Percentiles rank a stretch among this genome's conserved stretches.
These are phyloP conservation scores for Jamesozyma lodderae DNA, from an alignment of 805 yeast genomes.

Conservation along the genomic window DNA sequence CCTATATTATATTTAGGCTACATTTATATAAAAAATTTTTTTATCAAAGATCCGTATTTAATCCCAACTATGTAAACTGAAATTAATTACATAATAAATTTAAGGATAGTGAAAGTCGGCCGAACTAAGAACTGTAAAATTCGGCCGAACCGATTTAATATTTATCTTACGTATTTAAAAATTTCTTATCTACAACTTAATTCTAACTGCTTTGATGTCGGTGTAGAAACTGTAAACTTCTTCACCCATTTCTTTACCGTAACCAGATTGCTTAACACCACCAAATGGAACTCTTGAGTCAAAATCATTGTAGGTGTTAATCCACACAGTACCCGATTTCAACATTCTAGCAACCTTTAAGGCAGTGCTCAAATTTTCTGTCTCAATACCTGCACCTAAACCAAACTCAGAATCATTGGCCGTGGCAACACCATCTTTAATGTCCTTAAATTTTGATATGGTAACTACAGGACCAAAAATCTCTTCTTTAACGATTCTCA, in stretches of 20 bases:
- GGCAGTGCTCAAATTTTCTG: conserved; percentile 53
- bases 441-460: conserved; percentile 54
- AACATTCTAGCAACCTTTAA: conserved; percentile 53
- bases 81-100: too few relatives aligned
- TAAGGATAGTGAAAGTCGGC: too few relatives aligned
- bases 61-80: too few relatives aligned
- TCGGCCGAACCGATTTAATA: too few relatives aligned
- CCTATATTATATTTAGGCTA: too few relatives aligned
- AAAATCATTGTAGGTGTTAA: conserved; percentile 74
- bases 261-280: conserved; percentile 72
- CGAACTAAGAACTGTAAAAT: too few relatives aligned
- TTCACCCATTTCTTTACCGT: conserved; percentile 80
- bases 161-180: too few relatives aligned
- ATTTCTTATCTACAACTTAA: conserved; percentile 29
- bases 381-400: conserved; percentile 75
- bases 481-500: conserved; percentile 61
- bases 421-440: conserved; percentile 55
- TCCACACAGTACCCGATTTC: conserved; percentile 72
- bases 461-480: conserved; percentile 78
- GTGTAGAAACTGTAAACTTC: conserved; percentile 71
- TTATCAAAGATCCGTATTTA: too few relatives aligned
- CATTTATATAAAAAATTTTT: too few relatives aligned
- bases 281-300: conserved; percentile 72
- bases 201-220: conserved; percentile 68
- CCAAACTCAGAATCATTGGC: conserved; percentile 71